Percentiles rank a stretch among this genome's conserved stretches.
phyloP scores from a whole-genome alignment of 2,329 filamentous ascomycete genomes.

The Fusarium phyllophilum region DNA sequence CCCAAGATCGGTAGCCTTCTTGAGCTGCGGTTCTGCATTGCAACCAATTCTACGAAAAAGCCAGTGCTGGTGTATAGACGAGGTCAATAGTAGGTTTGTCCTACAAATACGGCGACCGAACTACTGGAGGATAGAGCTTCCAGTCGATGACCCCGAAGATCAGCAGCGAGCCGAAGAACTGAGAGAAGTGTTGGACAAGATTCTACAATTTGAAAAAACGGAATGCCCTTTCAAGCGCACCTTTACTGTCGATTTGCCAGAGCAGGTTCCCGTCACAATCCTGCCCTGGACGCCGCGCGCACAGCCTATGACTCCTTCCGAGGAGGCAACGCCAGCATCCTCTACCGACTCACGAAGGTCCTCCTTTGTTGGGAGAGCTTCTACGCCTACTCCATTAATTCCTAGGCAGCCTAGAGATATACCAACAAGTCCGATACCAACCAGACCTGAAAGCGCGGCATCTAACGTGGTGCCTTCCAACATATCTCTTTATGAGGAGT shows the following conservation, averaged over 20 bases:
- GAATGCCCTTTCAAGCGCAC: conserved; percentile 84
- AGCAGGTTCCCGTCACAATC: conserved; percentile 72
- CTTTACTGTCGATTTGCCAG: conserved; percentile 79
- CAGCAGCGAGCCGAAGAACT: conserved; percentile 71
- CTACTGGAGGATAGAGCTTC: conserved; percentile 92
- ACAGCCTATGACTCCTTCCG: conserved; percentile 19
- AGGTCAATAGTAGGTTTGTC: conserved; percentile 82
- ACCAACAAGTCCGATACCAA: conserved; percentile 11
- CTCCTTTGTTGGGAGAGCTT: conserved; percentile 26
- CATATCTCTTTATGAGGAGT: conserved; percentile 24
- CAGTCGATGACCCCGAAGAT: conserved; percentile 61
- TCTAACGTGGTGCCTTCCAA: conserved; percentile 16
- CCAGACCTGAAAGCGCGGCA: conserved; percentile 10
- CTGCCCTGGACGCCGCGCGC: conserved; percentile 71
- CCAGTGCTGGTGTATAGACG: conserved; percentile 93
- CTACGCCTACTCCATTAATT: conserved; percentile 25
- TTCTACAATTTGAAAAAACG: conserved; percentile 88
- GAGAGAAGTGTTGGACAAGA: conserved; percentile 74
- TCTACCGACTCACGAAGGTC: conserved; percentile 24
- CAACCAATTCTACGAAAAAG: conserved; percentile 90
- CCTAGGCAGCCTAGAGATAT: conserved; percentile 8
- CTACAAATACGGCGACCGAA: conserved; percentile 83
- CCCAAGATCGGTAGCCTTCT: conserved; percentile 85
- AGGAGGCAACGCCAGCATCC: conserved; percentile 11
- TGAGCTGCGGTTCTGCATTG: conserved; percentile 84